Evolutionary conservation across 306 rosid species (phyloP), one percentile per base, ranked within the genome.

Genomic region (Dryas alaskensis): DNA sequence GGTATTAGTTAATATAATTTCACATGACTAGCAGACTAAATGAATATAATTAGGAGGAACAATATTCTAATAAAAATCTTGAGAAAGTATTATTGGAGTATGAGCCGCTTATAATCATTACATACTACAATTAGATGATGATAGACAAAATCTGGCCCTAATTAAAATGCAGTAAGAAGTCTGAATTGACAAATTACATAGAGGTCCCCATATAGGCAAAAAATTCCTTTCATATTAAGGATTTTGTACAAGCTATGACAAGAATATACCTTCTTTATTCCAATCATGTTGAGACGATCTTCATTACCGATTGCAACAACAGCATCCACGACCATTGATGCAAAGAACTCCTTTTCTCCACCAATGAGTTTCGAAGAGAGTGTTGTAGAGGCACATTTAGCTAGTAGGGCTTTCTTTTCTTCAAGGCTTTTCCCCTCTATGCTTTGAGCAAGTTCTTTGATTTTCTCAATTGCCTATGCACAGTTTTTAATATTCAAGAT

Each of bases 311-410:
- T 95, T 4, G 98, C 88, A 84, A 92, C 81, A 51, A 95, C 99
- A 22, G 99, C 83, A 84, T 95, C 96, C 47, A 95, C 99, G 63
- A 95, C 99, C 90, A 95, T 90, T 43, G 93, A 75, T 52, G 99
- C 97, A 90, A 95, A 95, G 82, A 95, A 95, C 58, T 92, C 97
- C 79, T 90, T 95, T 72, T 95, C 99, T 54, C 99, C 99, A 2
- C 99, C 99, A 49, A 95, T 95, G 65, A 95, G 99, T 81, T 95
- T 95, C 4, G 99, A 95, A 69, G 99, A 95, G 49, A 95, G 99
- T 44, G 99, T 95, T 10, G 99, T 95, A 52, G 99, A 83, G 67
- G 99, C 99, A 85, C 99, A 95, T 78, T 90, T 95, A 10, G 89
- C 98, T 4, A 95, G 89, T 73, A 95, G 86, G 76, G 67, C 74